Evolutionary conservation across 768 basidiomycete species (phyloP), one percentile per base, ranked within the genome.

Genomic region (Serendipita indica): DNA sequence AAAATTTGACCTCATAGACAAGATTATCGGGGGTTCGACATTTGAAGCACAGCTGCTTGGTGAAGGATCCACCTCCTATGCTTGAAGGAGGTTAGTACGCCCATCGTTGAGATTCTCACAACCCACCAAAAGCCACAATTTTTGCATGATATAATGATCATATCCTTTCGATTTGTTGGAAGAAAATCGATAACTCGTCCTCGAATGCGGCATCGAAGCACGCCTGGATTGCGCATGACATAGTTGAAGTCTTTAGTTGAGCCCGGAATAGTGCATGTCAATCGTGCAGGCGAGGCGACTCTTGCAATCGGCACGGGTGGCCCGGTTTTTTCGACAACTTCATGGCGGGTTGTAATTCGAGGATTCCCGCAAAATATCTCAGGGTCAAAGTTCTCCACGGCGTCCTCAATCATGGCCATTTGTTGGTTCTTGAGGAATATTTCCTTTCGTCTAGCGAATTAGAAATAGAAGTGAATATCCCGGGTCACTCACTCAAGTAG

Each of bases 161-260:
- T 27, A 30, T 54, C 49, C 1, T 33, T 4, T 20, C 4, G 49
- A 28, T 54, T 18, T 30, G 22, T 20, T 33, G 49, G 49, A n/a
- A 33, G 22, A 28, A 54, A 28, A 12, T 33, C 49, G 10, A 54
- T 18, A 4, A 54, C 25, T 27, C 49, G 22, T 4, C 4, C 49
- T 54, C 49, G 49, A 54, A 54, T 33, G 22, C 32, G 22, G 16
- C 16, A 54, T 54, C n/a, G n/a, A n/a, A n/a, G n/a, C n/a, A n/a
- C n/a, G n/a, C n/a, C n/a, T 54, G 22, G n/a, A 54, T 28, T 4
- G 49, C 16, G 16, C n/a, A 25, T n/a, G 5, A 7, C 7, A n/a
- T 43, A 7, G 5, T 7, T 7, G 5, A 6, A n/a, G 27, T n/a
- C 41, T 43, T n/a, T n/a, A 25, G 6, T 7, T 7, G 27, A 7